Conservation (phyloP, 2,329 filamentous ascomycete genomes). For the Xylaria sp. region DNA sequence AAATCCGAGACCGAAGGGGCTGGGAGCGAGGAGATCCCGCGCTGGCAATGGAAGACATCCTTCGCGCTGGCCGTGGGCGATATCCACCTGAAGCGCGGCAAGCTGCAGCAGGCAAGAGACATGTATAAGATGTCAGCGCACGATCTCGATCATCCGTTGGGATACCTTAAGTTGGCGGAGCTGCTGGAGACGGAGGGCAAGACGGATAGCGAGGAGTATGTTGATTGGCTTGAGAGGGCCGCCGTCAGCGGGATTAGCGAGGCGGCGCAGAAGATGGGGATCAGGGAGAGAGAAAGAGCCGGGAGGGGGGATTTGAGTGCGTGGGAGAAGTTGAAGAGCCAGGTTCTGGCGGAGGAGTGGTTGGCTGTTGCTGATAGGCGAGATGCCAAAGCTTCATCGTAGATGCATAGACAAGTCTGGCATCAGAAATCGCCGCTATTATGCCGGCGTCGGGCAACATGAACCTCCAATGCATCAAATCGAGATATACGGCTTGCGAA, state of each 20-base stretch:
- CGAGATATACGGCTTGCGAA: too few species aligned
- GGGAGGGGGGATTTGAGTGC: conserved; percentile 12
- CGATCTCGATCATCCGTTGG: conserved; percentile 31
- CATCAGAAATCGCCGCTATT: too few species aligned
- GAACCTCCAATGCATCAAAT: too few species aligned
- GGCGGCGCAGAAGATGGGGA: conserved; percentile 28
- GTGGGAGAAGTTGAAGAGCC: conserved; percentile 20
- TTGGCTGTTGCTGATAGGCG: conserved; percentile 1
- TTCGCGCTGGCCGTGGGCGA: conserved; percentile 31
- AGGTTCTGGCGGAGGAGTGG: conserved; percentile 25
- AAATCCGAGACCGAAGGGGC: too few species aligned
- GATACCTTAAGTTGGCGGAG: conserved; percentile 27
- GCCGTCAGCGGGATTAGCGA: conserved; percentile 28
- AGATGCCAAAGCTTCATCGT: too few species aligned
- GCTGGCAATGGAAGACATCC: conserved; percentile 35
- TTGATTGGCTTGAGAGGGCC: conserved; percentile 29
- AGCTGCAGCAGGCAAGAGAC: conserved; percentile 22
- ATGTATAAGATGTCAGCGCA: conserved; percentile 26
- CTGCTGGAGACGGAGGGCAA: conserved; percentile 22
- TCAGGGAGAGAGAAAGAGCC: conserved; percentile 16
- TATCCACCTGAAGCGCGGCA: conserved; percentile 24
- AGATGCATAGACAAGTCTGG: too few species aligned
- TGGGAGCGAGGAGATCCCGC: not conserved
- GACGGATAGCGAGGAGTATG: conserved; percentile 22
- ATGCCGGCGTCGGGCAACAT: too few species aligned